A percentile compares a stretch with the other conserved stretches of the same genome.
Conservation (phyloP, 176 grass and related monocot genomes). For the Cymbopogon citratus region DNA sequence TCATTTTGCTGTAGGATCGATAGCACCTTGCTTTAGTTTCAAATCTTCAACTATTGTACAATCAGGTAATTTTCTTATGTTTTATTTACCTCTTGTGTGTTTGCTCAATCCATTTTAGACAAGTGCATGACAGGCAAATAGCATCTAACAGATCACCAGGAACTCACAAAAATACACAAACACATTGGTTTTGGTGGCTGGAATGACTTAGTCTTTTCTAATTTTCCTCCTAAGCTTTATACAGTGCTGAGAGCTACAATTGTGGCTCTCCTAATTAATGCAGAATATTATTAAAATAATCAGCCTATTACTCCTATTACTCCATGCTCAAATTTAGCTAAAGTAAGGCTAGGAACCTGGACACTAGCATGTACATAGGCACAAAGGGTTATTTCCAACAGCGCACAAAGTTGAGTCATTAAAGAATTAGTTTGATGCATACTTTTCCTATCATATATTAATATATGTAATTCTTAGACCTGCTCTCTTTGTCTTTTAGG, state of each 20-base stretch:
- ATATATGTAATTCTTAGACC: not conserved
- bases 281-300: not conserved
- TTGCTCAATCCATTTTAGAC: not conserved
- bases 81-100: constrained; percentile 7
- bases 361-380: not conserved
- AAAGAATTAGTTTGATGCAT: not conserved
- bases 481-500: constrained; percentile 40
- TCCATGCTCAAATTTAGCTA: not conserved
- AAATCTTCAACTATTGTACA: not conserved
- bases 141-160: not conserved
- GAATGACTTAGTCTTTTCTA: not conserved
- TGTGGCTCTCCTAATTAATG: not conserved
- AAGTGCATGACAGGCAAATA: not conserved
- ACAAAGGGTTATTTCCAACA: not conserved
- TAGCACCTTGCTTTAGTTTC: constrained; percentile 16
- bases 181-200: not conserved
- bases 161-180: not conserved
- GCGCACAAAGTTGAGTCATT: not conserved
- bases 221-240: not conserved
- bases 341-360: not conserved
- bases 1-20: not conserved
- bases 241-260: not conserved
- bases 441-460: not conserved
- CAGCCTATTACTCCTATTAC: not conserved
- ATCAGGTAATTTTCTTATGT: not conserved